Evolutionary conservation across 1,284 basidiomycete species (phyloP).

Genomic region (Fomitiporia mediterranea): DNA sequence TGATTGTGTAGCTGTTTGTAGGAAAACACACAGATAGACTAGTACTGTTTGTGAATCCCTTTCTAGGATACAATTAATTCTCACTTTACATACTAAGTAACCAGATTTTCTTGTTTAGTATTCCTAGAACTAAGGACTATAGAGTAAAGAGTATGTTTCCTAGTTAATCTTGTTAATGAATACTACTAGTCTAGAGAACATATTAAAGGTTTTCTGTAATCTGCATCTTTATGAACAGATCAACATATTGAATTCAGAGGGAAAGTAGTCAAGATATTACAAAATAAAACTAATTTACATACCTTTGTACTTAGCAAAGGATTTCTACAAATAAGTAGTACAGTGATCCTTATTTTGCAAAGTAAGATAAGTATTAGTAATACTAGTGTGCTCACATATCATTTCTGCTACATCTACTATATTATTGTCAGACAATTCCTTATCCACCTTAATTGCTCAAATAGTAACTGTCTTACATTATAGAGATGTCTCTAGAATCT

Average conservation of each 20-base stretch:
- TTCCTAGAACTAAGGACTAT: too few relatives aligned
- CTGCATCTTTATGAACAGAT: too few relatives aligned
- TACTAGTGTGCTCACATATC: constrained; percentile 23
- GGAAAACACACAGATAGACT: too few relatives aligned
- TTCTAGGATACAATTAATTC: too few relatives aligned
- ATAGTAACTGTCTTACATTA: constrained; percentile 16
- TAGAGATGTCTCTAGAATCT: neutral
- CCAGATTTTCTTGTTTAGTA: too few relatives aligned
- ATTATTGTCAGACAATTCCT: constrained; percentile 18
- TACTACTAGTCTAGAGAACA: neutral
- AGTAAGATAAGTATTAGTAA: constrained; percentile 28
- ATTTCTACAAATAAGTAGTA: constrained; percentile 2
- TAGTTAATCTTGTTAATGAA: neutral
- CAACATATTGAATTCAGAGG: too few relatives aligned
- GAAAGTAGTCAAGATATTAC: too few relatives aligned
- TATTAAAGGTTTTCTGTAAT: too few relatives aligned
- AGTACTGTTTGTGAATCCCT: too few relatives aligned
- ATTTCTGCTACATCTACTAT: constrained; percentile 20
- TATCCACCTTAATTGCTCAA: constrained; percentile 15
- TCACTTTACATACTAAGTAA: too few relatives aligned
- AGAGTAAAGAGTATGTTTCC: constrained; percentile 7
- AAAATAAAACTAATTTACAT: too few relatives aligned
- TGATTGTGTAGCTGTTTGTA: too few relatives aligned
- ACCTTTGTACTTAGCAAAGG: neutral
- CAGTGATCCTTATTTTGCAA: constrained; percentile 18